A percentile compares a stretch with the other conserved stretches of the same genome.
These are phyloP conservation scores for Gymnopilus junonius DNA, from an alignment of 768 basidiomycete genomes.

Conservation along the genomic window DNA sequence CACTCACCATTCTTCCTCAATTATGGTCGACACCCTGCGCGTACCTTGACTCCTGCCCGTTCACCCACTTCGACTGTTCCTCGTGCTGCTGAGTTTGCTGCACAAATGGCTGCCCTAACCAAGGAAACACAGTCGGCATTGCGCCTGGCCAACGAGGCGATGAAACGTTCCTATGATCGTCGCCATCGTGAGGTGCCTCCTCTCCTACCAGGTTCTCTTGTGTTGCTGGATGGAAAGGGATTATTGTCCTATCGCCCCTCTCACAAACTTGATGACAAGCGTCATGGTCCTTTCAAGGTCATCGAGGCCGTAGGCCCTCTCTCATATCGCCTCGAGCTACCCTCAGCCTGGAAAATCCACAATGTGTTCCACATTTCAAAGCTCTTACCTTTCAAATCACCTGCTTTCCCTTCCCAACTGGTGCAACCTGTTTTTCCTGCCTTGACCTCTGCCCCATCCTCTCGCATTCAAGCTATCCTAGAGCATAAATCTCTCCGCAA, in stretches of 20 bases:
- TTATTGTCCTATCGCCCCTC: conserved; percentile 16
- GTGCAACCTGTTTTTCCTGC: background rate
- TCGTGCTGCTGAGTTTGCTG: conserved; percentile 21
- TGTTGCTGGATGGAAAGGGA: conserved; percentile 24
- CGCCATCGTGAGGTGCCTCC: background rate
- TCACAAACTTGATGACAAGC: conserved; percentile 25
- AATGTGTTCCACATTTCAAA: conserved; percentile 18
- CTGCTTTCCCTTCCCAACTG: background rate
- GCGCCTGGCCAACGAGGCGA: conserved; percentile 19
- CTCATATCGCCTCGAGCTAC: conserved; percentile 24
- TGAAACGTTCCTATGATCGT: conserved; percentile 15
- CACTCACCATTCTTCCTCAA: conserved; percentile 34
- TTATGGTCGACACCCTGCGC: conserved; percentile 30
- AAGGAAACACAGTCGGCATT: conserved; percentile 20
- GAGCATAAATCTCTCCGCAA: background rate
- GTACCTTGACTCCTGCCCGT: conserved; percentile 16
- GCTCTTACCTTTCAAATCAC: conserved; percentile 1
- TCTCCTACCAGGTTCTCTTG: conserved; percentile 21
- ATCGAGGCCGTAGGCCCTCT: conserved; percentile 13
- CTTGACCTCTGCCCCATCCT: background rate
- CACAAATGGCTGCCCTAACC: conserved; percentile 22
- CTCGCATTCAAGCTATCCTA: background rate
- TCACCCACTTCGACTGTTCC: conserved; percentile 14
- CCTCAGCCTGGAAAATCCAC: conserved; percentile 19
- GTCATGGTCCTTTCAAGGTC: conserved; percentile 31